Conservation (phyloP, 495 filamentous ascomycete genomes). For the Neurospora africana region DNA sequence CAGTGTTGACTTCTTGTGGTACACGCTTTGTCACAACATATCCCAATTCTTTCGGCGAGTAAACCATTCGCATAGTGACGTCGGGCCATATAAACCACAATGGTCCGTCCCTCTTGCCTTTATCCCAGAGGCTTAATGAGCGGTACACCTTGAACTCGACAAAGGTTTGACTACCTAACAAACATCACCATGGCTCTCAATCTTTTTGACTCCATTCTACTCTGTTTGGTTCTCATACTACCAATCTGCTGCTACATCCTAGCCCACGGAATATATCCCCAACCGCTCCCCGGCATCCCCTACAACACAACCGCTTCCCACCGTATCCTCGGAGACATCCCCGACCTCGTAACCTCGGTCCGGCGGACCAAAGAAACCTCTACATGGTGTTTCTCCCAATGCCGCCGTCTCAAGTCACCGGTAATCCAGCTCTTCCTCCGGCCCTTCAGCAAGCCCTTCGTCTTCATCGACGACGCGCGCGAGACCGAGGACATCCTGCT, state of each 20-base stretch:
- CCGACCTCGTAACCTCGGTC: constrained; percentile 9
- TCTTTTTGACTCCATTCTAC: background rate
- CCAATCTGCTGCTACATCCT: background rate
- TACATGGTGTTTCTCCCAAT: constrained; percentile 5
- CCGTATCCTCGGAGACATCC: constrained; percentile 22
- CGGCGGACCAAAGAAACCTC: constrained; percentile 6
- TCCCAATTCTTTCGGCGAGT: background rate
- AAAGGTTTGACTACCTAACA: background rate
- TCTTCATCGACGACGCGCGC: constrained; percentile 21
- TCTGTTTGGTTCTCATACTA: background rate
- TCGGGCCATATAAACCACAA: background rate
- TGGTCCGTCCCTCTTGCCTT: background rate
- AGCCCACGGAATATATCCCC: constrained; percentile 8
- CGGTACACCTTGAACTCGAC: background rate
- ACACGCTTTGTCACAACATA: background rate
- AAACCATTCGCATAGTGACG: background rate
- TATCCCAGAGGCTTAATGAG: background rate
- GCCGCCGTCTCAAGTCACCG: constrained; percentile 16
- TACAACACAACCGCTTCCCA: constrained; percentile 21
- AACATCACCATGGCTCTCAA: background rate
- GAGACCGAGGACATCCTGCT: constrained; percentile 21
- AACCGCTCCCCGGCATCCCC: constrained; percentile 26
- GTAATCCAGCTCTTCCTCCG: constrained; percentile 20
- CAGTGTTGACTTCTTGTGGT: background rate
- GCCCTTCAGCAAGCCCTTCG: constrained; percentile 8